Percentiles rank a stretch among this genome's conserved stretches.
phyloP scores from a whole-genome alignment of 106 monocot genomes.

The Dendrobium officinale region DNA sequence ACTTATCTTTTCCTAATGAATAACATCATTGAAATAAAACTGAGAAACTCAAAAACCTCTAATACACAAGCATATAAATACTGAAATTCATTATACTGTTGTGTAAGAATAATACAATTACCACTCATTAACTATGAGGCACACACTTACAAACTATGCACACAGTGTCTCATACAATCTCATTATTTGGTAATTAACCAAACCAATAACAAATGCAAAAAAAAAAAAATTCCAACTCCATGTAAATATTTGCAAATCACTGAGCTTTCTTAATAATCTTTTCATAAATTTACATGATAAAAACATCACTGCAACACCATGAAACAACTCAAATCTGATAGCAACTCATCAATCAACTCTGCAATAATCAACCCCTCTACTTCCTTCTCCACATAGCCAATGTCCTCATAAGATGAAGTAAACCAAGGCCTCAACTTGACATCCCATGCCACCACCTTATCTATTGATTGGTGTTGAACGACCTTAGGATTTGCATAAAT shows the following conservation, averaged over 20 bases:
- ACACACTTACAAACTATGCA: slow-evolving; percentile 1
- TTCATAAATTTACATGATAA: not conserved
- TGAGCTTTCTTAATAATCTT: not conserved
- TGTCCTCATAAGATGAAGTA: slow-evolving; percentile 17
- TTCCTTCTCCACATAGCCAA: slow-evolving; percentile 27
- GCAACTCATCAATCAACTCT: slow-evolving; percentile 52
- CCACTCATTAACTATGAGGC: not conserved
- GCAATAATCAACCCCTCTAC: slow-evolving; percentile 40
- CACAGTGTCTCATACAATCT: not conserved
- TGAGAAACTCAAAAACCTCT: too few species aligned
- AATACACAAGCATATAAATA: not conserved
- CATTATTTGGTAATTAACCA: not conserved
- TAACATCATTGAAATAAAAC: too few species aligned
- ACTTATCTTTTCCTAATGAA: too few species aligned
- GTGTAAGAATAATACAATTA: not conserved
- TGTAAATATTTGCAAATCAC: not conserved
- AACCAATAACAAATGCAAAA: not conserved
- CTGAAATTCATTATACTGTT: not conserved
- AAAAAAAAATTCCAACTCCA: not conserved
- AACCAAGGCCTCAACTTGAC: slow-evolving; percentile 33
- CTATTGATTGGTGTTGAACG: slow-evolving; percentile 21
- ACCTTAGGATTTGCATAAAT: not conserved
- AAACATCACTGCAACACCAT: not conserved
- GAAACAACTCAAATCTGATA: not conserved
- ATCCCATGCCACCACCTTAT: slow-evolving; percentile 33